phyloP scores from a whole-genome alignment of 108 stramenopile species.

The Aurantiochytrium sp. region DNA sequence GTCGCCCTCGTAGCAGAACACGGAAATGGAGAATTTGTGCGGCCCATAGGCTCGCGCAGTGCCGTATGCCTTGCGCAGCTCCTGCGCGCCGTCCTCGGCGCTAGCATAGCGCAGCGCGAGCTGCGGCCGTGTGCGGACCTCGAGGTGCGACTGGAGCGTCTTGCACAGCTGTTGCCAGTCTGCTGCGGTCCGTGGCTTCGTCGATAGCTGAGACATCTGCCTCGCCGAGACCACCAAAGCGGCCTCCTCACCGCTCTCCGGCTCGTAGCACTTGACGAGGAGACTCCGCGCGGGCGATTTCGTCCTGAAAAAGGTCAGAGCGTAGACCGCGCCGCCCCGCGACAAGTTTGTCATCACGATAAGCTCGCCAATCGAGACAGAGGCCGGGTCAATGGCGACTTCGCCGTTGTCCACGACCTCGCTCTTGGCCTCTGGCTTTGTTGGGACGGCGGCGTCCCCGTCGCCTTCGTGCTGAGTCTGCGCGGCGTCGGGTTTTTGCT shows the following conservation, averaged over 20 bases:
- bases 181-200: neutral
- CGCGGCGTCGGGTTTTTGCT: too few species aligned
- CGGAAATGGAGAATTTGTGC: neutral
- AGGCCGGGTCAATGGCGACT: neutral
- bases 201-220: neutral
- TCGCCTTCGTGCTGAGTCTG: too few species aligned
- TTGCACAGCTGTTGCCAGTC: neutral
- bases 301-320: neutral
- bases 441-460: too few species aligned
- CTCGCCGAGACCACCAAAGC: neutral
- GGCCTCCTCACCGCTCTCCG: neutral
- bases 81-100: neutral
- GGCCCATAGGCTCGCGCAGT: neutral
- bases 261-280: slow-evolving; percentile 28
- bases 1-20: neutral
- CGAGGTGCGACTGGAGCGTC: neutral
- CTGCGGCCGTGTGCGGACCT: neutral
- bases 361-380: neutral
- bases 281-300: neutral
- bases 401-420: too few species aligned
- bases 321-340: neutral
- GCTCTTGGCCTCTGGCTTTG: too few species aligned
- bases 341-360: neutral
- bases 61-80: neutral
- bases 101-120: neutral